A percentile compares a stretch with the other conserved stretches of the same genome.
These are phyloP conservation scores for Stemphylium lycopersici DNA, from an alignment of 2,329 filamentous ascomycete genomes.

Conservation along the genomic window DNA sequence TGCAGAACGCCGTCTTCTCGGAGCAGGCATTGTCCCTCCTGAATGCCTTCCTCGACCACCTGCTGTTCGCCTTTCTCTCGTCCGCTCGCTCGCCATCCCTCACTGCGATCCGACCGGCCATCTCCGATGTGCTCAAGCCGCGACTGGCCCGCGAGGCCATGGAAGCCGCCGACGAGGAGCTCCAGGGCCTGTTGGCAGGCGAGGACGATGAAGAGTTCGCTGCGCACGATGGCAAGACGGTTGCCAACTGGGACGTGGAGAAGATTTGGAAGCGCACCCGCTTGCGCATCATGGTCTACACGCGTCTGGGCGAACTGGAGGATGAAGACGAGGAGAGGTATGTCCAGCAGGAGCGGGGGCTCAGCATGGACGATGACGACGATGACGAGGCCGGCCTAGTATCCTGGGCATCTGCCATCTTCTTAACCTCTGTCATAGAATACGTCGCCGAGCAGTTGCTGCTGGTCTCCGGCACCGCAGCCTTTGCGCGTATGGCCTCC, in stretches of 20 bases:
- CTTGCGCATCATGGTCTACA: slow-evolving; percentile 97
- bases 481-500: slow-evolving; percentile 66
- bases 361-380: slow-evolving; percentile 60
- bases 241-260: slow-evolving; percentile 83
- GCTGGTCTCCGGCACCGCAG: slow-evolving; percentile 83
- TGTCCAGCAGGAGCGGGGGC: slow-evolving; percentile 73
- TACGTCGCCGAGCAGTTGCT: slow-evolving; percentile 91
- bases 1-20: slow-evolving; percentile 75
- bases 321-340: slow-evolving; percentile 95
- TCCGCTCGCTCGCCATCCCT: slow-evolving; percentile 79
- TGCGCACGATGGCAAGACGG: slow-evolving; percentile 31
- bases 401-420: slow-evolving; percentile 91
- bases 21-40: slow-evolving; percentile 75
- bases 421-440: slow-evolving; percentile 92
- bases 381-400: slow-evolving; percentile 58
- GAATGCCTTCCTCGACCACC: slow-evolving; percentile 91
- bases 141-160: slow-evolving; percentile 87
- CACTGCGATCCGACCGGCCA: slow-evolving; percentile 75
- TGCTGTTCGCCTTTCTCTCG: slow-evolving; percentile 89
- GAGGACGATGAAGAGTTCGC: slow-evolving; percentile 60
- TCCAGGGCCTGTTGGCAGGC: slow-evolving; percentile 86
- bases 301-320: slow-evolving; percentile 92
- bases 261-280: slow-evolving; percentile 92
- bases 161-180: slow-evolving; percentile 80
- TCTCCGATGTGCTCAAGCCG: slow-evolving; percentile 85